These are phyloP conservation scores for Camellia sinensis DNA, from an alignment of 148 eudicot species.

Conservation along the genomic window DNA sequence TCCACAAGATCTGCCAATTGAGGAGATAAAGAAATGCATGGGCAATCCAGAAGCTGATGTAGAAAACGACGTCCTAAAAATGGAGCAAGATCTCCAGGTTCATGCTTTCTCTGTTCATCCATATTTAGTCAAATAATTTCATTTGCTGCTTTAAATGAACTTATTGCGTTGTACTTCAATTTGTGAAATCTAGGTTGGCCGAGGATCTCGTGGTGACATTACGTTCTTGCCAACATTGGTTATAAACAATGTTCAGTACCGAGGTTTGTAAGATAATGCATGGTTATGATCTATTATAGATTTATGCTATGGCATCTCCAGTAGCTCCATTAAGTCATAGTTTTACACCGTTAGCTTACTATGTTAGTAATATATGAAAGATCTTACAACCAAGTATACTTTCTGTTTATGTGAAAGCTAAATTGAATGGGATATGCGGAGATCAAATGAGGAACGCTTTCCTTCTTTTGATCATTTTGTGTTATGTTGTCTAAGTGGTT, in stretches of 20 bases:
- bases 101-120: neutral
- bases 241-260: conserved; percentile 74
- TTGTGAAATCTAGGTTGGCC: conserved; percentile 57
- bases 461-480: neutral
- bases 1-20: conserved; percentile 54
- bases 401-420: neutral
- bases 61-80: conserved; percentile 80
- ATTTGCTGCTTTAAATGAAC: conserved; percentile 7
- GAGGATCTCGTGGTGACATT: conserved; percentile 85
- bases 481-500: too few species aligned
- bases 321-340: neutral
- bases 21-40: conserved; percentile 71
- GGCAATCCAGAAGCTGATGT: conserved; percentile 81
- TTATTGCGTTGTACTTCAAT: neutral
- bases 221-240: conserved; percentile 92
- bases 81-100: conserved; percentile 89
- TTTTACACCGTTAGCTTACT: neutral
- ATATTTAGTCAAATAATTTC: neutral
- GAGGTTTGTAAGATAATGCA: conserved; percentile 55
- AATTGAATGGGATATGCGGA: neutral
- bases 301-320: neutral
- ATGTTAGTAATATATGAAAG: neutral
- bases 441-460: neutral
- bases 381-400: neutral
- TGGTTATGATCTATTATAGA: neutral